phyloP scores from a whole-genome alignment of 352 stramenopile genomes.

The Phytophthora macrochlamydospora region DNA sequence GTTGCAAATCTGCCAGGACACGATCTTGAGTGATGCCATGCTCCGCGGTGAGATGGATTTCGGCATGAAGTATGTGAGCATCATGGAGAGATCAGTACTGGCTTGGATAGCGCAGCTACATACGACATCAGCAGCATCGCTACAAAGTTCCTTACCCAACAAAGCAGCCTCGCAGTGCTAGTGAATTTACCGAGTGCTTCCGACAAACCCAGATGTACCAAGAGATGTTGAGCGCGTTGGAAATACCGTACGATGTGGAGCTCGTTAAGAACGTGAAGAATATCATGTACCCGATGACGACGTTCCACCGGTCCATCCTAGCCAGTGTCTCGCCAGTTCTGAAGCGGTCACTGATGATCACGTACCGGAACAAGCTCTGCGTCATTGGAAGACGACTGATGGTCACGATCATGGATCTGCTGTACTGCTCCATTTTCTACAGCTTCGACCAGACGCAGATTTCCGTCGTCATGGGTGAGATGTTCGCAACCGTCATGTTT shows the following conservation, averaged over 20 bases:
- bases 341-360: slow-evolving; percentile 59
- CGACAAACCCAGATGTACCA: slow-evolving; percentile 38
- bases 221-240: slow-evolving; percentile 29
- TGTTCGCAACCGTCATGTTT: slow-evolving; percentile 86
- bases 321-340: slow-evolving; percentile 34
- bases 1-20: slow-evolving; percentile 39
- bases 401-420: slow-evolving; percentile 55
- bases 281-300: slow-evolving; percentile 5
- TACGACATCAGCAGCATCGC: slow-evolving; percentile 29
- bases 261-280: slow-evolving; percentile 6
- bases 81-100: slow-evolving; percentile 92
- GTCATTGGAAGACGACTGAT: slow-evolving; percentile 38
- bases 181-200: slow-evolving; percentile 38
- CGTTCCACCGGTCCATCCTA: slow-evolving; percentile 38
- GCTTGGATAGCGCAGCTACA: slow-evolving; percentile 76
- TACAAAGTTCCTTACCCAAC: slow-evolving; percentile 2
- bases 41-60: slow-evolving; percentile 84
- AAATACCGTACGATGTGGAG: slow-evolving; percentile 13
- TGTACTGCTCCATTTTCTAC: slow-evolving; percentile 51
- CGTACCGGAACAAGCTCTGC: slow-evolving; percentile 37
- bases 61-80: slow-evolving; percentile 66
- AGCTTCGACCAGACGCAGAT: slow-evolving; percentile 41
- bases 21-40: slow-evolving; percentile 53
- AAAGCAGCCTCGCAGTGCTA: slow-evolving; percentile 14
- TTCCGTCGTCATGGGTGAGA: slow-evolving; percentile 68